A percentile compares a stretch with the other conserved stretches of the same genome.
phyloP scores from a whole-genome alignment of 1,284 basidiomycete species.

The Malassezia vespertilionis region DNA sequence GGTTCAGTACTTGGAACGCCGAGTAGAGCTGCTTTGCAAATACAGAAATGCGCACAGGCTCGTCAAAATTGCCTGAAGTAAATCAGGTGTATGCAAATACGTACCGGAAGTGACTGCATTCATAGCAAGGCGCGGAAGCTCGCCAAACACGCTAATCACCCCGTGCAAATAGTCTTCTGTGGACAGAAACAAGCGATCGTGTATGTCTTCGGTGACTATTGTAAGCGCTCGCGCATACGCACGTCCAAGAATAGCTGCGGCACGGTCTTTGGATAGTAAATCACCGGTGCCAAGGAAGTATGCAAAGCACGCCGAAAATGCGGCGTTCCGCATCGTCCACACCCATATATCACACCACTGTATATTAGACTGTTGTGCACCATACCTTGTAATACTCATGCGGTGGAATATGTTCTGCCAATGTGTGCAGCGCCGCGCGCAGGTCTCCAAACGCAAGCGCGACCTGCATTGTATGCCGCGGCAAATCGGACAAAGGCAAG shows the following conservation, averaged over 20 bases:
- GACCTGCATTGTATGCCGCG: not conserved
- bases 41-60: slow-evolving; percentile 27
- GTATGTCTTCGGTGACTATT: not conserved
- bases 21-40: slow-evolving; percentile 42
- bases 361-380: not conserved
- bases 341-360: slow-evolving; percentile 18
- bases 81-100: slow-evolving; percentile 11
- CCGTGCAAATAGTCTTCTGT: slow-evolving; percentile 42
- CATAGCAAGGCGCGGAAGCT: slow-evolving; percentile 28
- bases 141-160: slow-evolving; percentile 34
- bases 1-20: slow-evolving; percentile 42
- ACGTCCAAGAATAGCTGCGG: slow-evolving; percentile 17
- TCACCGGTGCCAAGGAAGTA: slow-evolving; percentile 22
- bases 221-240: slow-evolving; percentile 2
- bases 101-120: slow-evolving; percentile 15
- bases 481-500: not conserved
- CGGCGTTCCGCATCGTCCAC: slow-evolving; percentile 9
- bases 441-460: not conserved
- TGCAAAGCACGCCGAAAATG: slow-evolving; percentile 15
- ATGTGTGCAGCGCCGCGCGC: not conserved
- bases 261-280: slow-evolving; percentile 24
- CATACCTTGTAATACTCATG: slow-evolving; percentile 14
- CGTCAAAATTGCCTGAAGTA: slow-evolving; percentile 29
- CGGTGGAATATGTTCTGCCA: not conserved
- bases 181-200: slow-evolving; percentile 19